phyloP scores from a whole-genome alignment of 1,284 basidiomycete genomes.

The Ceratobasidium sp. region DNA sequence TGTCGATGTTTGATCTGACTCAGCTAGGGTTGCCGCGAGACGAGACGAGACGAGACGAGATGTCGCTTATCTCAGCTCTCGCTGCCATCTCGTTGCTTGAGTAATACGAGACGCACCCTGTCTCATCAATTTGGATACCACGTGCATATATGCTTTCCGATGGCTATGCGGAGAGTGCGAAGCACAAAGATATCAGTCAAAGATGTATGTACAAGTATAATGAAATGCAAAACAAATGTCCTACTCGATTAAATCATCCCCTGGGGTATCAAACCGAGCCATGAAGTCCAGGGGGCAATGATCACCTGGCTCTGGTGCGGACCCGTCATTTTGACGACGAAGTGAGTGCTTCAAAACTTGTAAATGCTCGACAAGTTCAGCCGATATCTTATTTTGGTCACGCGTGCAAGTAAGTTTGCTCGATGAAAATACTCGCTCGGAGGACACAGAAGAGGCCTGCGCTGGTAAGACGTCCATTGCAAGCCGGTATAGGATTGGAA shows the following conservation, averaged over 20 bases:
- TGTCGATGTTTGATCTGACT: not conserved
- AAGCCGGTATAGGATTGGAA: slow-evolving; percentile 7
- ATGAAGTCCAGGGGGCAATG: slow-evolving; percentile 1
- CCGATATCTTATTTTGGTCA: not conserved
- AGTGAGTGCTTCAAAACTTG: slow-evolving; percentile 25
- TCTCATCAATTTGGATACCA: not conserved
- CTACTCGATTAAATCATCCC: slow-evolving; percentile 5
- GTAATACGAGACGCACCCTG: slow-evolving; percentile 1
- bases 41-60: slow-evolving; percentile 37
- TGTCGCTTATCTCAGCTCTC: not conserved
- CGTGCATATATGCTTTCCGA: too few relatives aligned
- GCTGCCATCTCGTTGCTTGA: not conserved
- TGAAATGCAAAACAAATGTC: too few relatives aligned
- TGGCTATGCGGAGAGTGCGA: too few relatives aligned
- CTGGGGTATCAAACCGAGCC: not conserved
- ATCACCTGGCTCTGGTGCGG: not conserved
- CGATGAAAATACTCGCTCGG: slow-evolving; percentile 27
- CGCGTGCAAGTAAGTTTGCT: slow-evolving; percentile 25
- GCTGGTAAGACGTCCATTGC: slow-evolving; percentile 20
- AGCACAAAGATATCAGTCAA: too few relatives aligned
- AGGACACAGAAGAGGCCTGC: slow-evolving; percentile 18
- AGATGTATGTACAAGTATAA: too few relatives aligned
- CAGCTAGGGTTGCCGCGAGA: slow-evolving; percentile 25
- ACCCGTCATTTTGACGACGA: not conserved
- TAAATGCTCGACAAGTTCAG: not conserved